Evolutionary conservation across 768 basidiomycete genomes (phyloP).

Genomic region (Leccinum subgranulosum): DNA sequence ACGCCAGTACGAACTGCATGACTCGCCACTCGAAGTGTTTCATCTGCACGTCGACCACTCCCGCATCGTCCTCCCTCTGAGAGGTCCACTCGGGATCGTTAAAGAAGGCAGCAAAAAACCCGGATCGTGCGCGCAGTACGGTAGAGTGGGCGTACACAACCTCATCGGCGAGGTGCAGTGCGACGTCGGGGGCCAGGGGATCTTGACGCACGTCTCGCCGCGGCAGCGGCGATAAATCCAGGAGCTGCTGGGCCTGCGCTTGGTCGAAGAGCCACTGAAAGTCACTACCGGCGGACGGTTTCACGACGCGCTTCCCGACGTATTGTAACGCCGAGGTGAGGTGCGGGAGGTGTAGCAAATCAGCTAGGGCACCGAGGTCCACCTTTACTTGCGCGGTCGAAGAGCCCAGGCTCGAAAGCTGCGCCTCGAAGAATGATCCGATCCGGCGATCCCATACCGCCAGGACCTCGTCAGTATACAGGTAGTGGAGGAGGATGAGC

Average conservation of each 20-base stretch:
- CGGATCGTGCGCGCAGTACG: conserved; percentile 78
- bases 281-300: conserved; percentile 47
- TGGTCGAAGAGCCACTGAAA: conserved; percentile 48
- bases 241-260: conserved; percentile 7
- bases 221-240: not conserved
- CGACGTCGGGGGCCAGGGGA: conserved; percentile 59
- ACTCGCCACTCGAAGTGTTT: conserved; percentile 68
- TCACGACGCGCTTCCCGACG: conserved; percentile 53
- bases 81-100: conserved; percentile 78
- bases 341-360: conserved; percentile 53
- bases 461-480: conserved; percentile 85
- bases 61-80: conserved; percentile 51
- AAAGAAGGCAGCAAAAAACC: conserved; percentile 83
- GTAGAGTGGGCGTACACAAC: conserved; percentile 66
- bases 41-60: conserved; percentile 64
- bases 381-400: conserved; percentile 49
- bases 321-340: conserved; percentile 56
- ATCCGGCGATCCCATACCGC: conserved; percentile 84
- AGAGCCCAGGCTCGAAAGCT: conserved; percentile 39
- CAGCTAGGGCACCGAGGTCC: conserved; percentile 61
- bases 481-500: conserved; percentile 74
- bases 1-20: conserved; percentile 73
- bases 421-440: conserved; percentile 38
- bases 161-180: conserved; percentile 66
- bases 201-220: conserved; percentile 10